Percentiles rank a stretch among this genome's conserved stretches.
phyloP scores from a whole-genome alignment of 2,329 filamentous ascomycete species.

The Alternaria arbusti region DNA sequence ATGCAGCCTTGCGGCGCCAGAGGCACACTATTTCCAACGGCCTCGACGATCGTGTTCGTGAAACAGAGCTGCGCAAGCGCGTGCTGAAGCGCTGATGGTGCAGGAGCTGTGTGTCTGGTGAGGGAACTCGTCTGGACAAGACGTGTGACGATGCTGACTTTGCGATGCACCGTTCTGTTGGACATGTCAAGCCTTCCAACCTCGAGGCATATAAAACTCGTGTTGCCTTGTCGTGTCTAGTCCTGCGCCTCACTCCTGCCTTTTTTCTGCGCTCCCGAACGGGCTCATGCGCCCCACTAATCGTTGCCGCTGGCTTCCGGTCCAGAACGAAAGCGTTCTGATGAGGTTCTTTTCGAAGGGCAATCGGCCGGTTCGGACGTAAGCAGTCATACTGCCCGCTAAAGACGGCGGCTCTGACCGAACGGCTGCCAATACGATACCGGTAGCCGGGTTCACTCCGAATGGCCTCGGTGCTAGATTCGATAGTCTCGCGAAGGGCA shows the following conservation, averaged over 20 bases:
- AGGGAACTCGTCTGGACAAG: not conserved
- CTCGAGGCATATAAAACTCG: not conserved
- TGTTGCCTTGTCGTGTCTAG: not conserved
- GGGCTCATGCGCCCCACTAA: not conserved
- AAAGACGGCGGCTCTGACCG: not conserved
- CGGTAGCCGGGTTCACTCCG: not conserved
- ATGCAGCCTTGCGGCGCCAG: constrained; percentile 2
- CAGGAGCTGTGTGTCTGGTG: not conserved
- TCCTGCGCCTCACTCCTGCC: constrained; percentile 1
- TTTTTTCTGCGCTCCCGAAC: not conserved
- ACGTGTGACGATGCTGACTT: not conserved
- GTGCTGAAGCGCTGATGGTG: not conserved
- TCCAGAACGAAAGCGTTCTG: not conserved
- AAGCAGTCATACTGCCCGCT: not conserved
- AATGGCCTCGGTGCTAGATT: not conserved
- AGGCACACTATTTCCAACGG: not conserved
- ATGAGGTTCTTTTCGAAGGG: not conserved
- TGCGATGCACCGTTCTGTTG: not conserved
- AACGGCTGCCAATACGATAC: not conserved
- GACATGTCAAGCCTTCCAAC: not conserved
- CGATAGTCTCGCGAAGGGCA: not conserved
- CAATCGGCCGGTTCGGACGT: not conserved
- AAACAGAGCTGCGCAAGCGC: constrained; percentile 3
- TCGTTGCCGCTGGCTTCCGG: not conserved
- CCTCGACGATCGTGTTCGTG: not conserved